Base-by-base conservation (phyloP, 2,329 filamentous ascomycete genomes). In the Cladobotryum mycophilum region DNA sequence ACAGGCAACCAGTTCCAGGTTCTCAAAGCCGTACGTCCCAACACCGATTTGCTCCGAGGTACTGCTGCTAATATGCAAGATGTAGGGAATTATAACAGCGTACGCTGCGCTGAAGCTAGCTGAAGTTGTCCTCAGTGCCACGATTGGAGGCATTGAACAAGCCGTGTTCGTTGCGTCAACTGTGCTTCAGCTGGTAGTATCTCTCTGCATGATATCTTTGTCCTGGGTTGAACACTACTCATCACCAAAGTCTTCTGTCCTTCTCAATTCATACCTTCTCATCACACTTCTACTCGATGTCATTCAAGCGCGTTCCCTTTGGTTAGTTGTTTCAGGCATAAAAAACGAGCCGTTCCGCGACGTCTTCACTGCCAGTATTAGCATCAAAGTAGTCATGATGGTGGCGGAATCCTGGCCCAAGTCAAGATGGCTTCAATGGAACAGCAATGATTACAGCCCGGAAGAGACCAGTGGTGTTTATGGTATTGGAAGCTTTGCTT, bases 231-330 rank as follows among this genome's bases (percentile, higher is more conserved):
- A 74, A 48, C 71, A 74, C 53, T 54, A 56, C 45, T 68, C 55
- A 13, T 62, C 69, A 1, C 62, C 61, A 0, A 62, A 71, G 1
- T 74, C 75, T 0, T 78, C 75, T 0, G 60, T 70, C 0, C 47
- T 78, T 3, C 58, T 79, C 12, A 67, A 59, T 14, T 53, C 58
- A 11, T 78, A 71, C 45, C 53, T 78, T 3, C 54, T 70, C 9
- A 36, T 76, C 3, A 71, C 71, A 1, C 55, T 74, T 0, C 56
- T 78, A 1, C 64, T 77, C 20, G 76, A 79, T 36, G 57, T 67
- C 3, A 66, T 67, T 0, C 70, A 71, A 51, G 61, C 63, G 0
- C 64, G 76, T 5, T 51, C 53, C 7, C 53, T 61, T 3, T 49
- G 51, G 48, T 35, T 49, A 1, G 20, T 51, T 2, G 49, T 51